A percentile compares a stretch with the other conserved stretches of the same genome.
These are phyloP conservation scores for Rhizopogon rudus DNA, from an alignment of 768 basidiomycete genomes.

Conservation along the genomic window DNA sequence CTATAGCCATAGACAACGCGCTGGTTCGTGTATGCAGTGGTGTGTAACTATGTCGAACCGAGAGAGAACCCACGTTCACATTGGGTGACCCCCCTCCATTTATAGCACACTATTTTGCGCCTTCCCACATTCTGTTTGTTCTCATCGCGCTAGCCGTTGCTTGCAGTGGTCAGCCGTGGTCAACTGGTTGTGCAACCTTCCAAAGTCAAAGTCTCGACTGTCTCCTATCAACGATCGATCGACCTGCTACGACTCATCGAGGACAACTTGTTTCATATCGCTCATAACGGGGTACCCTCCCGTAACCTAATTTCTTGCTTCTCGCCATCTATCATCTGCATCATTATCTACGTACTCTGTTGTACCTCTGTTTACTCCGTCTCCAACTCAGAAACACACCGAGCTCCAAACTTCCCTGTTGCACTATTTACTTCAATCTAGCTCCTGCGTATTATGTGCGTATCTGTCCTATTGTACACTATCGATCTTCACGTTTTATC, in stretches of 20 bases:
- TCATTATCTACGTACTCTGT: slow-evolving; percentile 9
- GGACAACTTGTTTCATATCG: neutral
- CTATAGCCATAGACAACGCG: too few relatives aligned
- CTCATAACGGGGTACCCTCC: neutral
- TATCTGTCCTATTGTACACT: neutral
- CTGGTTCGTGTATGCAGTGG: too few relatives aligned
- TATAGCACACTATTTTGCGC: too few relatives aligned
- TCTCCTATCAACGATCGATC: neutral
- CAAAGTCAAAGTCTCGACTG: too few relatives aligned
- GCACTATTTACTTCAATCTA: slow-evolving; percentile 1
- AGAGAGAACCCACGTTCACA: too few relatives aligned
- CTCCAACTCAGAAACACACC: neutral
- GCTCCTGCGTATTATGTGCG: slow-evolving; percentile 16
- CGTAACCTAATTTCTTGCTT: slow-evolving; percentile 17
- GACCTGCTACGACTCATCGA: neutral
- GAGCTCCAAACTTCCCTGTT: neutral
- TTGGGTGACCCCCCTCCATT: too few relatives aligned
- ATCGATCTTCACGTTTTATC: slow-evolving; percentile 1
- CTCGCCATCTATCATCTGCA: neutral
- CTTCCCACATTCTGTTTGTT: too few relatives aligned
- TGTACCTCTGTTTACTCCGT: slow-evolving; percentile 12
- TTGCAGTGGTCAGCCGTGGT: too few relatives aligned
- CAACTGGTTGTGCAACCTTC: too few relatives aligned
- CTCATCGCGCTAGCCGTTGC: too few relatives aligned
- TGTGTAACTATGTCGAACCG: too few relatives aligned